phyloP scores from a whole-genome alignment of 2,329 filamentous ascomycete species.

The Ophiocordyceps polyrhachis-furcata region DNA sequence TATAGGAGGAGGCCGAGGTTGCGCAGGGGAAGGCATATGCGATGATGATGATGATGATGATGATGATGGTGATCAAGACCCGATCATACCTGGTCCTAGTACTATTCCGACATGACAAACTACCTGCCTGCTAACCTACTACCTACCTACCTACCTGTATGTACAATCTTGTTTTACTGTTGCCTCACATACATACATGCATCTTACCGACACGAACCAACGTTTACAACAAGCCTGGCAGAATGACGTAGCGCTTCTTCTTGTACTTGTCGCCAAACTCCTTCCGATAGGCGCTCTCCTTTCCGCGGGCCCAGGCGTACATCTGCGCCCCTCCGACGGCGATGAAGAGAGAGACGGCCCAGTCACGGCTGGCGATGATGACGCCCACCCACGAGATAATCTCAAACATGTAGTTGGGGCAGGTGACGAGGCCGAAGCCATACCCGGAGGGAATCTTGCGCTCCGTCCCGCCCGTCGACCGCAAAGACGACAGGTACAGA shows the following conservation, averaged over 20 bases:
- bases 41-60: too few species aligned
- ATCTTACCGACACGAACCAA: background rate
- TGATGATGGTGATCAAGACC: too few species aligned
- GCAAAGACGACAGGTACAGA: constrained; percentile 56
- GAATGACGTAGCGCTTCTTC: constrained; percentile 73
- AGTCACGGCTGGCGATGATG: constrained; percentile 60
- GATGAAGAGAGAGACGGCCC: constrained; percentile 61
- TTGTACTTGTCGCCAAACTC: constrained; percentile 90
- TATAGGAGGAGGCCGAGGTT: background rate
- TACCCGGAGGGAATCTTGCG: constrained; percentile 74
- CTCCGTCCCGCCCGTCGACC: constrained; percentile 63
- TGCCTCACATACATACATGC: too few species aligned
- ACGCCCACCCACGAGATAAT: constrained; percentile 72
- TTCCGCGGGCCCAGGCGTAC: constrained; percentile 74
- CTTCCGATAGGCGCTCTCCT: constrained; percentile 76
- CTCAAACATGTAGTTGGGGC: constrained; percentile 96
- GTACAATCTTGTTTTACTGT: background rate
- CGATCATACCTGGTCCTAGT: too few species aligned
- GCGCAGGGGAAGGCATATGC: too few species aligned
- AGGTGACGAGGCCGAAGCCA: constrained; percentile 74
- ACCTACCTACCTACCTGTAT: background rate
- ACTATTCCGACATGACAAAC: too few species aligned
- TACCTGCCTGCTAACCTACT: background rate
- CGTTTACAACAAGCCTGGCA: constrained; percentile 57
- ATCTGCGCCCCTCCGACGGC: constrained; percentile 58